Evolutionary conservation across 176 grass and related monocot genomes (phyloP).

Genomic region (Olyra latifolia): DNA sequence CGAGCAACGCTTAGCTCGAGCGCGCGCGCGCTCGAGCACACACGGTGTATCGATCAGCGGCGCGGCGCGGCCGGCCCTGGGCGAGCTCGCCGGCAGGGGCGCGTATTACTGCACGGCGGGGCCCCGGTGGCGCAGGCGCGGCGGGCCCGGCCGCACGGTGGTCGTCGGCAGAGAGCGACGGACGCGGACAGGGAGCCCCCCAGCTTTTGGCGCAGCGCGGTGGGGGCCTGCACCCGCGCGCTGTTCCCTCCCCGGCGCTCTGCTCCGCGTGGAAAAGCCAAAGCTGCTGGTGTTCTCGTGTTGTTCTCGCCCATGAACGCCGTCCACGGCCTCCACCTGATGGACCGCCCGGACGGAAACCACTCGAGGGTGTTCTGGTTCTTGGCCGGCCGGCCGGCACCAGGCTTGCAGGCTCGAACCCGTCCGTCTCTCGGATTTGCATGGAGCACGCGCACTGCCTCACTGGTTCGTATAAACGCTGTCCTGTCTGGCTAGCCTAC

Average conservation of each 20-base stretch:
- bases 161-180: slow-evolving; percentile 49
- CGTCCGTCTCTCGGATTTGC: background rate
- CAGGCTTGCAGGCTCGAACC: background rate
- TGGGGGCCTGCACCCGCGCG: background rate
- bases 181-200: slow-evolving; percentile 5
- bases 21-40: too few species aligned
- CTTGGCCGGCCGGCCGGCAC: background rate
- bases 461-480: background rate
- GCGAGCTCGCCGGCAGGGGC: background rate
- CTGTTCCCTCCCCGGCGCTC: background rate
- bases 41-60: too few species aligned
- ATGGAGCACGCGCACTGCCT: background rate
- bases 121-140: background rate
- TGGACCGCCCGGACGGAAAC: background rate
- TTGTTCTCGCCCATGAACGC: background rate
- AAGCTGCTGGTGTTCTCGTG: background rate
- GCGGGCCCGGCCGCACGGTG: slow-evolving; percentile 40
- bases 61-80: too few species aligned
- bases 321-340: slow-evolving; percentile 17
- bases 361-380: background rate
- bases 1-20: too few species aligned
- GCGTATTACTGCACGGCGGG: background rate
- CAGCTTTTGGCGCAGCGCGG: slow-evolving; percentile 31
- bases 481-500: background rate
- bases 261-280: slow-evolving; percentile 20